Conservation (phyloP, 768 basidiomycete genomes). For the Amanita jacksonii region DNA sequence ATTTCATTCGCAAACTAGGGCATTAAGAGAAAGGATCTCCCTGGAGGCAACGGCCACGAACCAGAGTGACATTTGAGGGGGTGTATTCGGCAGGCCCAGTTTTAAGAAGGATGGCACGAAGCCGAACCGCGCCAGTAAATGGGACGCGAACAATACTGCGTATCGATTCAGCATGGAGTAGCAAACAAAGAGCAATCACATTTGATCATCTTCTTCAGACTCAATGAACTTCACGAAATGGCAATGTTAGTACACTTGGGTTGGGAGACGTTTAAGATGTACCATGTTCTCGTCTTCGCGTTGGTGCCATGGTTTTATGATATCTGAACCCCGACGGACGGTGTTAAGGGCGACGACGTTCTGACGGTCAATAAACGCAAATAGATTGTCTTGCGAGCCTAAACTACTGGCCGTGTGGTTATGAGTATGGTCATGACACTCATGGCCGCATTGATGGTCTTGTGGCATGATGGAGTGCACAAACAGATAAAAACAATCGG, state of each 20-base stretch:
- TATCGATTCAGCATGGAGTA: constrained; percentile 1
- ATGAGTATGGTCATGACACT: constrained; percentile 40
- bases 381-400: constrained; percentile 66
- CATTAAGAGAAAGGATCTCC: background rate
- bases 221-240: constrained; percentile 52
- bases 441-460: constrained; percentile 32
- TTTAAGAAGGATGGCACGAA: constrained; percentile 76
- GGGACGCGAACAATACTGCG: constrained; percentile 73
- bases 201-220: constrained; percentile 86
- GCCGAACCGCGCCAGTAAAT: constrained; percentile 80
- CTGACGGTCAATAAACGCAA: constrained; percentile 60
- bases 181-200: constrained; percentile 34
- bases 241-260: constrained; percentile 4
- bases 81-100: constrained; percentile 75
- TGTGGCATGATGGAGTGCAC: constrained; percentile 37
- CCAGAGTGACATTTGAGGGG: constrained; percentile 61
- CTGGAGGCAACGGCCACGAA: constrained; percentile 31
- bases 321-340: constrained; percentile 34
- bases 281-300: constrained; percentile 57
- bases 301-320: constrained; percentile 85
- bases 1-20: constrained; percentile 66
- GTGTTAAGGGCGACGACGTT: constrained; percentile 81
- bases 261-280: constrained; percentile 3
- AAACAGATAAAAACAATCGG: constrained; percentile 8
- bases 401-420: constrained; percentile 36